A percentile compares a stretch with the other conserved stretches of the same genome.
Evolutionary conservation across 208 protist genomes (phyloP).

Genomic region (Leishmania guyanensis): DNA sequence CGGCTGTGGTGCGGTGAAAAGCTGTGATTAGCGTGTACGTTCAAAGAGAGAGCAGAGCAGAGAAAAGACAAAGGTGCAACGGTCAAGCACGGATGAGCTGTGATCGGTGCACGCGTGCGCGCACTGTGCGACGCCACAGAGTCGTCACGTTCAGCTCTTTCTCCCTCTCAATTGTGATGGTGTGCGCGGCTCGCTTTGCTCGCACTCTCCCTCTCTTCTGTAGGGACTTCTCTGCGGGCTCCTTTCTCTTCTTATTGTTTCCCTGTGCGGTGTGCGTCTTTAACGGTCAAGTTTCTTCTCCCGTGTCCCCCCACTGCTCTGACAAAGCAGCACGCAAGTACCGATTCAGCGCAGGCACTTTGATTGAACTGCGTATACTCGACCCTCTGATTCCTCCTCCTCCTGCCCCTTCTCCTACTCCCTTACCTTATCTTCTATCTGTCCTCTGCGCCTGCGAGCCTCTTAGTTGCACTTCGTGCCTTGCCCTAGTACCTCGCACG

Average conservation of each 20-base stretch:
- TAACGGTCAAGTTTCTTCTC: neutral
- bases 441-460: neutral
- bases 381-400: neutral
- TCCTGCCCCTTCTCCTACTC: neutral
- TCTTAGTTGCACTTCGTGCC: neutral
- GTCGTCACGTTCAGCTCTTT: neutral
- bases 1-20: neutral
- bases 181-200: neutral
- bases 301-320: neutral
- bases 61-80: neutral
- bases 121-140: neutral
- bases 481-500: neutral
- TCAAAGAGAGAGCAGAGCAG: neutral
- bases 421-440: neutral
- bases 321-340: neutral
- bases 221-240: too few relatives aligned
- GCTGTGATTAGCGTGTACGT: neutral
- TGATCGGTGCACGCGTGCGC: neutral
- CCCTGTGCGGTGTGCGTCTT: slow-evolving; percentile 8
- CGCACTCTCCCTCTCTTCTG: slow-evolving; percentile 4
- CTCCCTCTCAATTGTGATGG: neutral
- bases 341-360: neutral
- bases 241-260: slow-evolving; percentile 2
- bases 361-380: neutral
- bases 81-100: neutral